Evolutionary conservation across 2,329 filamentous ascomycete species (phyloP).

Genomic region (Celoporthe dispersa): DNA sequence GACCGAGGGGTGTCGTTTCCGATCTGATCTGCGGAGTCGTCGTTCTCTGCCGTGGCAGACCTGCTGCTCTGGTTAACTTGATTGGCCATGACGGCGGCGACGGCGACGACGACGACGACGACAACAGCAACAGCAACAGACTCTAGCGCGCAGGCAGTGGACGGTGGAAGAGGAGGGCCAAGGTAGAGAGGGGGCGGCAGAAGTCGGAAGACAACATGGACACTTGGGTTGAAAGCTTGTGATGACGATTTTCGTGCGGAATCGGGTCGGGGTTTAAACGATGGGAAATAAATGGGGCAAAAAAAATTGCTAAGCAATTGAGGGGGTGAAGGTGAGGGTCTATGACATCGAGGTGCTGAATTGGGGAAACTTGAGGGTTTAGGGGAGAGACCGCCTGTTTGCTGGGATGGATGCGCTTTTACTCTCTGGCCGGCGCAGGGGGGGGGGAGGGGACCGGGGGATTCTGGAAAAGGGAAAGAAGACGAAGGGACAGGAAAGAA

Average conservation of each 20-base stretch:
- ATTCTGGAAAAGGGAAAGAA: background rate
- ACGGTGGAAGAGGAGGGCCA: constrained; percentile 23
- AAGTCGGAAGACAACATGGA: constrained; percentile 31
- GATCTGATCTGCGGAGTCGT: constrained; percentile 76
- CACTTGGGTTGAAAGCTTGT: constrained; percentile 30
- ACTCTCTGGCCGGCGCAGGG: background rate
- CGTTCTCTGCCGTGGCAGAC: constrained; percentile 60
- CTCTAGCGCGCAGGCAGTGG: constrained; percentile 21
- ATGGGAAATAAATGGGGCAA: constrained; percentile 26
- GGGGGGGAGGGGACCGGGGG: constrained; percentile 1
- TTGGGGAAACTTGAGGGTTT: constrained; percentile 27
- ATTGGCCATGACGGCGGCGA: constrained; percentile 37
- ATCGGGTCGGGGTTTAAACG: constrained; percentile 29
- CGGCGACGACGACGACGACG: too few species aligned
- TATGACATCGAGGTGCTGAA: constrained; percentile 25
- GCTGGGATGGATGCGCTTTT: constrained; percentile 12
- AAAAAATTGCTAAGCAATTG: constrained; percentile 30
- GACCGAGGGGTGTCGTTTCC: constrained; percentile 87
- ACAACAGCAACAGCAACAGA: constrained; percentile 4
- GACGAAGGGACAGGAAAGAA: too few species aligned
- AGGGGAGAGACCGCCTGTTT: constrained; percentile 16
- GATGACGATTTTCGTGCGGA: constrained; percentile 31
- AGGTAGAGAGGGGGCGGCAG: constrained; percentile 29
- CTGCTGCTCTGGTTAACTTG: constrained; percentile 59
- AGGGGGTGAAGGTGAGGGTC: constrained; percentile 20